Percentiles rank a stretch among this genome's conserved stretches.
Evolutionary conservation across 2,329 filamentous ascomycete genomes (phyloP).

Genomic region (Lecanoromycetidae sp.): DNA sequence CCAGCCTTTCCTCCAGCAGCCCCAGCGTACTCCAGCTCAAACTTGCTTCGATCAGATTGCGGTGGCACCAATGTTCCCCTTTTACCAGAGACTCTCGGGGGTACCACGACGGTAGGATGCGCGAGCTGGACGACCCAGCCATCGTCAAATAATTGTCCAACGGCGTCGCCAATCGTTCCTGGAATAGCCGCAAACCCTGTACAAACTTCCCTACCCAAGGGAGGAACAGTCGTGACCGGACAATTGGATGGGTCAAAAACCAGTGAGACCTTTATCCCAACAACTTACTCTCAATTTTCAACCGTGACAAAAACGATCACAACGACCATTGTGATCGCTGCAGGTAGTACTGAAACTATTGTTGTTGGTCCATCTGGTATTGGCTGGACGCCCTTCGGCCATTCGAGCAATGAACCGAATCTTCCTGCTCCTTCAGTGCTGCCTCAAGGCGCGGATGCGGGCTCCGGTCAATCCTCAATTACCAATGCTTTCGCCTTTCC

Average conservation of each 20-base stretch:
- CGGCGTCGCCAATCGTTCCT: neutral
- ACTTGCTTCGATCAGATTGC: neutral
- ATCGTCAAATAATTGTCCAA: neutral
- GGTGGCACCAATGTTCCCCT: neutral
- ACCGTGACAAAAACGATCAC: neutral
- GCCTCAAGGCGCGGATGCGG: neutral
- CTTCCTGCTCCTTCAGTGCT: neutral
- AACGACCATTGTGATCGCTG: neutral
- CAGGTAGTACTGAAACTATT: neutral
- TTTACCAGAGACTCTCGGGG: neutral
- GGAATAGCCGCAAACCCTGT: neutral
- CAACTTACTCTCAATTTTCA: neutral
- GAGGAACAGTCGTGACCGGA: neutral
- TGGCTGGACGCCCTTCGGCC: neutral
- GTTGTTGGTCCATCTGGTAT: slow-evolving; percentile 7
- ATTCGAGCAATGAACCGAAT: neutral
- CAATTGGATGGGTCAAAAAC: neutral
- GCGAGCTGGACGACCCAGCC: neutral
- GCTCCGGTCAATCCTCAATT: neutral
- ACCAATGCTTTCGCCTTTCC: neutral
- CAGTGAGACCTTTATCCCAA: slow-evolving; percentile 1
- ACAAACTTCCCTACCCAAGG: neutral
- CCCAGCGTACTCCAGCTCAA: neutral
- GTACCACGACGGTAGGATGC: neutral
- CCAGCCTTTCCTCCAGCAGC: neutral